Evolutionary conservation across 192 early-diverging fungal genomes (phyloP).

Genomic region (Coemansia sp.): DNA sequence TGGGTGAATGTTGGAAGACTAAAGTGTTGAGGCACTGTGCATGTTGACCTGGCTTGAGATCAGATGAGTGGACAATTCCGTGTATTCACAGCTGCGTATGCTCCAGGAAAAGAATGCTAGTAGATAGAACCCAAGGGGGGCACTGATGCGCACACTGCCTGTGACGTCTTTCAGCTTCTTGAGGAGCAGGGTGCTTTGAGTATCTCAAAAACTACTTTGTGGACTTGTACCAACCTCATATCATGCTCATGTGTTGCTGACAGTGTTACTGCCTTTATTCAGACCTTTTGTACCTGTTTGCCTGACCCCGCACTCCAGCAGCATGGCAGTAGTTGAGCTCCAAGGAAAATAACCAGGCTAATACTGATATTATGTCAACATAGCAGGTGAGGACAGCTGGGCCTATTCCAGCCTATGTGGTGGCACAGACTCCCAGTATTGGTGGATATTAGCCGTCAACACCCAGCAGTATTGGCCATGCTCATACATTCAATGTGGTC

Average conservation of each 20-base stretch:
- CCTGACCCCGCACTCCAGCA: conserved; percentile 31
- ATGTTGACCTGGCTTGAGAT: no score
- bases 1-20: no score
- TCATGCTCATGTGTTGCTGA: conserved; percentile 63
- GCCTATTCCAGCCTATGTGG: background rate
- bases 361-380: conserved; percentile 24
- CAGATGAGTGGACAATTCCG: no score
- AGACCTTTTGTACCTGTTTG: conserved; percentile 63
- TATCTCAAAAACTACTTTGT: conserved; percentile 66
- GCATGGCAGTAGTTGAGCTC: no score
- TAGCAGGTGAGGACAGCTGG: background rate
- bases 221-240: conserved; percentile 74
- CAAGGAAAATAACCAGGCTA: no score
- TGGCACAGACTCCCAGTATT: background rate
- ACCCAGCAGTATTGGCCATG: conserved; percentile 15
- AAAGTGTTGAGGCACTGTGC: no score
- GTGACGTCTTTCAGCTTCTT: conserved; percentile 32
- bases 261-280: conserved; percentile 68
- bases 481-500: conserved; percentile 17
- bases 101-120: no score
- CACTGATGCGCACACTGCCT: conserved; percentile 19
- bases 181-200: conserved; percentile 73
- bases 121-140: no score
- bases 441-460: conserved; percentile 2
- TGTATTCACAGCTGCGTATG: no score